Percentiles rank a stretch among this genome's conserved stretches.
These are phyloP conservation scores for Cladosporium sp. DNA, from an alignment of 2,329 filamentous ascomycete species.

Conservation along the genomic window DNA sequence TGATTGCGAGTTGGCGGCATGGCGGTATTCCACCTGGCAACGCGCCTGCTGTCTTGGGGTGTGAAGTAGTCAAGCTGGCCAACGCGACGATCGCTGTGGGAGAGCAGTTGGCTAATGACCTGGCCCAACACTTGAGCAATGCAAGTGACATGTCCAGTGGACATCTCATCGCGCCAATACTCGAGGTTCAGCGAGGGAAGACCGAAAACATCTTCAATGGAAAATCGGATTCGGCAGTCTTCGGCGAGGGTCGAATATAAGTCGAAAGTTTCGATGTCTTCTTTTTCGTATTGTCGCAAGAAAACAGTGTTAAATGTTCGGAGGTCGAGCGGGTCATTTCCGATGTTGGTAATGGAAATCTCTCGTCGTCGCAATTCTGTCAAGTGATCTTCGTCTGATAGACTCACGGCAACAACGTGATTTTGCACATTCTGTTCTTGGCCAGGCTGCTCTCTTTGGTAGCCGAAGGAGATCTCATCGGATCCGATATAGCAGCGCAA, in stretches of 20 bases:
- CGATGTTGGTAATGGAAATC: neutral
- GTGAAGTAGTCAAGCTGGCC: constrained; percentile 12
- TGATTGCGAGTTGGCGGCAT: constrained; percentile 4
- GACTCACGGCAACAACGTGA: neutral
- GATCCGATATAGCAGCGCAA: constrained; percentile 10
- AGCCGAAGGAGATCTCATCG: neutral
- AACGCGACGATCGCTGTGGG: neutral
- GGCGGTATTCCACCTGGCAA: constrained; percentile 10
- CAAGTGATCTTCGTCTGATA: constrained; percentile 4
- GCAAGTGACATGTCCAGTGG: constrained; percentile 7
- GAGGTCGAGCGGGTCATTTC: constrained; percentile 1
- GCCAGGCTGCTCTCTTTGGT: constrained; percentile 3
- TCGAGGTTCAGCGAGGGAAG: constrained; percentile 8
- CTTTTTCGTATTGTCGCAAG: constrained; percentile 7
- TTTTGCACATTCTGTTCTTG: neutral
- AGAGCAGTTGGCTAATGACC: constrained; percentile 4
- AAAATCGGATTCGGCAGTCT: constrained; percentile 4
- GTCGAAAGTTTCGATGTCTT: constrained; percentile 6
- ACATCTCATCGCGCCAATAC: constrained; percentile 10
- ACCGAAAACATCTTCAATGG: constrained; percentile 8
- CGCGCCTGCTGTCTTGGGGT: constrained; percentile 9
- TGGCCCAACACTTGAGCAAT: constrained; percentile 9
- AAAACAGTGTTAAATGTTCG: constrained; percentile 9
- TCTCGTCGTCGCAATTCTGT: constrained; percentile 3
- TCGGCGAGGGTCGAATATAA: neutral